Base-by-base conservation (phyloP, 1,284 basidiomycete genomes). In the Ceratobasidium sp. region DNA sequence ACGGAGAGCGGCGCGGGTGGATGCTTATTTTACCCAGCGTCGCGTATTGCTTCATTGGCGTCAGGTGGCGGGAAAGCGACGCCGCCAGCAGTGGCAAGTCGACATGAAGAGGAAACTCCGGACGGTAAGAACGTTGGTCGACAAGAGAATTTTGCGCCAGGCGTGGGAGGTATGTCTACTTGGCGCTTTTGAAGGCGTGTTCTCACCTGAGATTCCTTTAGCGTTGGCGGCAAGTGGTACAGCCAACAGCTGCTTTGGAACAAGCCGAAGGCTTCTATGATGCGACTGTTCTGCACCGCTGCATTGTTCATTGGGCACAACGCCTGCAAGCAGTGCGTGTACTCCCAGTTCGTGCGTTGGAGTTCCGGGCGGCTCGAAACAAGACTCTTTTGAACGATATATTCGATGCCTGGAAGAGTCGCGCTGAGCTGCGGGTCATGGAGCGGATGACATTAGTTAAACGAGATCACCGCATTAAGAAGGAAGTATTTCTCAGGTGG, bases 331-430 rank as follows among this genome's bases (percentile, higher is more conserved):
- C 72, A 38, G n/a, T 66, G 33, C 63, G 63, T 25, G 16, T 54
- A 25, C 63, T 66, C 30, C 56, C 60, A 23, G 30, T 60, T 11
- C 48, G 51, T 42, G 59, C 59, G 23, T 30, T 66, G 61, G 64
- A 73, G 44, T 73, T 63, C 42, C 61, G 63, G 38, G 63, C 63
- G 2, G 49, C 23, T 14, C 48, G 38, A 21, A 49, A 66, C 16
- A 66, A 42, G 28, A 12, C 48, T 36, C 48, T 54, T 21, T 21
- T 73, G 8, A 36, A 64, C 42, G 72, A 56, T 18, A 44, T 69
- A 7, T 59, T 76, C 33, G 64, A 71, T 25, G 44, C 69, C 14
- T 76, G 76, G 76, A 75, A 64, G 60, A 62, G 73, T 12, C 60
- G 58, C 0, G 70, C 61, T 16, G 48, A 74, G 18, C 60, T 76